Percentiles rank a stretch among this genome's conserved stretches.
Evolutionary conservation across 306 rosid genomes (phyloP).

Genomic region (Alnus rubra): DNA sequence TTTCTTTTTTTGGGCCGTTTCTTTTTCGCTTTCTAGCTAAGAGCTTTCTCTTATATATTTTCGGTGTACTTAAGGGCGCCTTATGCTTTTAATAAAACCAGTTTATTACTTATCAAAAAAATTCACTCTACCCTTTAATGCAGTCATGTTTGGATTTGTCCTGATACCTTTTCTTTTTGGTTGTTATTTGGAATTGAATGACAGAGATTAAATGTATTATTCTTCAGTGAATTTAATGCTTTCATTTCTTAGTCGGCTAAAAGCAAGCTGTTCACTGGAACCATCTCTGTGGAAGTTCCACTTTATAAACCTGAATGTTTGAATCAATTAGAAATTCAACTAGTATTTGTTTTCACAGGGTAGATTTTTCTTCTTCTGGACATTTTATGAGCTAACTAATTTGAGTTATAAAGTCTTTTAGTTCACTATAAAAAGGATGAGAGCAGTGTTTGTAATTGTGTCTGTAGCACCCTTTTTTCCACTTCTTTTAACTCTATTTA

Average conservation of each 20-base stretch:
- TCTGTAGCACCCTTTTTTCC: background rate
- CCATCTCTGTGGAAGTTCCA: background rate
- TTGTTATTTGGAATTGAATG: background rate
- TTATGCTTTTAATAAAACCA: too few relatives aligned
- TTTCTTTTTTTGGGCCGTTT: too few relatives aligned
- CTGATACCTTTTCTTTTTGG: background rate
- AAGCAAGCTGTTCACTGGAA: background rate
- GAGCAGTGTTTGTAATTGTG: background rate
- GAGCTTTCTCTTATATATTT: too few relatives aligned
- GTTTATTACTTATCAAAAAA: too few relatives aligned
- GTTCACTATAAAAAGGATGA: background rate
- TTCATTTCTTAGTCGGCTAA: background rate
- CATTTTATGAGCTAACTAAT: background rate
- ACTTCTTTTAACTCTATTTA: background rate
- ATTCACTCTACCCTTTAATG: too few relatives aligned
- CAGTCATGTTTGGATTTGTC: background rate
- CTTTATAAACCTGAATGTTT: background rate
- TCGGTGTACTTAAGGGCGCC: too few relatives aligned
- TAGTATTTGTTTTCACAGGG: background rate
- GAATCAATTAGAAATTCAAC: background rate
- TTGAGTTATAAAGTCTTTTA: background rate
- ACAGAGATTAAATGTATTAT: background rate
- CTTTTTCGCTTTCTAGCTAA: too few relatives aligned
- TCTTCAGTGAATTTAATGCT: background rate
- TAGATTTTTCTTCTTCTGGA: background rate